phyloP scores from a whole-genome alignment of 148 eudicot genomes.

The Talinum fruticosum region DNA sequence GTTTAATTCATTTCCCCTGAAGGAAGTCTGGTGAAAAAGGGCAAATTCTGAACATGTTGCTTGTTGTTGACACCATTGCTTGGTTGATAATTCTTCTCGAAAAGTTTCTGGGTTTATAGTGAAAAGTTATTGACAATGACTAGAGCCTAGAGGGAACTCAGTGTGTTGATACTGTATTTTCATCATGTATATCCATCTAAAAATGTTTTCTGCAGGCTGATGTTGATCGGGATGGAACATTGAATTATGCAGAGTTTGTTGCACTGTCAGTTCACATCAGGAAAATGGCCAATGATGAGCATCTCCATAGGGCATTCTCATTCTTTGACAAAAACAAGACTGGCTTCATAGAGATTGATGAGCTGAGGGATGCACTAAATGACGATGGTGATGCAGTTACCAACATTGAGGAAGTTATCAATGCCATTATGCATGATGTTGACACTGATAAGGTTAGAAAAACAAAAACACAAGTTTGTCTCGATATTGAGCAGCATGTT shows the following conservation, averaged over 20 bases:
- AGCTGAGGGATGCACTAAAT: conserved; percentile 59
- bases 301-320: conserved; percentile 66
- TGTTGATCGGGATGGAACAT: conserved; percentile 63
- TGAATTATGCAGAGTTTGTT: conserved; percentile 71
- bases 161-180: background rate
- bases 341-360: conserved; percentile 74
- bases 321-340: conserved; percentile 67
- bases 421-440: conserved; percentile 78
- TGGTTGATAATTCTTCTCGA: too few species aligned
- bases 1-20: background rate
- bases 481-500: too few species aligned
- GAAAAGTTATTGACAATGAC: background rate
- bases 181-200: background rate
- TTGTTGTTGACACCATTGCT: background rate
- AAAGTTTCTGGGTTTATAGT: background rate
- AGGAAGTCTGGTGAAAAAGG: background rate
- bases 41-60: background rate
- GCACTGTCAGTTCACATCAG: conserved; percentile 63
- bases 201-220: conserved; percentile 56
- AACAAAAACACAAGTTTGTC: too few species aligned
- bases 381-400: conserved; percentile 48
- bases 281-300: conserved; percentile 78
- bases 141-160: background rate
- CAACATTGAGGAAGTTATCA: conserved; percentile 59
- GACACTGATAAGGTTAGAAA: conserved; percentile 70